Evolutionary conservation across 1,284 basidiomycete genomes (phyloP).

Genomic region (Ganoderma multipileum): DNA sequence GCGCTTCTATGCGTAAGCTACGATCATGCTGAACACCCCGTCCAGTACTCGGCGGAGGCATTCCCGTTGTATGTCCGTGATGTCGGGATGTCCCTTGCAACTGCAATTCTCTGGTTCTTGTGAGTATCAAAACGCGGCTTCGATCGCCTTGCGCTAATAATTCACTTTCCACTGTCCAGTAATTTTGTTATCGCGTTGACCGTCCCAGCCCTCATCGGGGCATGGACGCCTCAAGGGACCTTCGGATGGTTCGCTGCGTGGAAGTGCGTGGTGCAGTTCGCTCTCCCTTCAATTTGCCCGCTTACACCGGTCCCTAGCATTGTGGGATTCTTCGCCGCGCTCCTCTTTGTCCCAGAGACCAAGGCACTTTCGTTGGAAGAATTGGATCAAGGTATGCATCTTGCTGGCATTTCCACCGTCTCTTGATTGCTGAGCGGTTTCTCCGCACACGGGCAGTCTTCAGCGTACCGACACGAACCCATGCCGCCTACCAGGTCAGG

Average conservation of each 20-base stretch:
- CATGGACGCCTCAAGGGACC: constrained; percentile 68
- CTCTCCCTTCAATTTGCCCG: no score
- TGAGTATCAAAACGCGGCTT: not conserved
- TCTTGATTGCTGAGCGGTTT: not conserved
- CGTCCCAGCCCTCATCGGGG: constrained; percentile 63
- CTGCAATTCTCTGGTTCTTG: constrained; percentile 69
- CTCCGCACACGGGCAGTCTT: constrained; percentile 52
- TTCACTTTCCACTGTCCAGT: constrained; percentile 19
- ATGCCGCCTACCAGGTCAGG: constrained; percentile 64
- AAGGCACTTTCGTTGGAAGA: constrained; percentile 78
- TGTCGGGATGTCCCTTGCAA: constrained; percentile 76
- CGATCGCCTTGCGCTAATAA: not conserved
- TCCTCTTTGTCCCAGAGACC: constrained; percentile 78
- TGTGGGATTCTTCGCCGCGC: constrained; percentile 54
- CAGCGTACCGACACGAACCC: constrained; percentile 62
- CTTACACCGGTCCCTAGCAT: constrained; percentile 32
- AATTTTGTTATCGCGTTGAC: constrained; percentile 72
- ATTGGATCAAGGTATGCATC: constrained; percentile 45
- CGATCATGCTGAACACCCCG: not conserved
- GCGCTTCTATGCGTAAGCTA: no score
- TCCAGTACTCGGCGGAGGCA: constrained; percentile 67
- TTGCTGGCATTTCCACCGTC: not conserved
- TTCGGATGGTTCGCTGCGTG: constrained; percentile 62
- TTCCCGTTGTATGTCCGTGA: constrained; percentile 79
- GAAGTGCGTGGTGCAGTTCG: constrained; percentile 26